Percentiles rank a stretch among this genome's conserved stretches.
These are phyloP conservation scores for Dittrichia graveolens DNA, from an alignment of 129 eudicot genomes.

Conservation along the genomic window DNA sequence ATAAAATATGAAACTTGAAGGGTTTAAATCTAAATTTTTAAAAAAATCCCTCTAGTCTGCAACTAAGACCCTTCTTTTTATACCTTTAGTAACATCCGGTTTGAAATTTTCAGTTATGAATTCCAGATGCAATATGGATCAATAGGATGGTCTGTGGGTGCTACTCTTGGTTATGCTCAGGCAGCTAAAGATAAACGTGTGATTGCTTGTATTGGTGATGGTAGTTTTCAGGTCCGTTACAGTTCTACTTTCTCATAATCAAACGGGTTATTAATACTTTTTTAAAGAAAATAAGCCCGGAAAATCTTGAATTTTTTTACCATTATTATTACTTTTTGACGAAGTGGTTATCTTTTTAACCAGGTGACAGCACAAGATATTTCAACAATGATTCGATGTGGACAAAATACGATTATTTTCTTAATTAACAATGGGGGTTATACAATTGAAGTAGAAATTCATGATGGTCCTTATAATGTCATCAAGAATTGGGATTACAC, in stretches of 20 bases:
- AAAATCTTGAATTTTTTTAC: neutral
- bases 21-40: too few relatives aligned
- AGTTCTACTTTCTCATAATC: neutral
- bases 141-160: constrained; percentile 95
- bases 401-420: constrained; percentile 33
- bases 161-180: constrained; percentile 94
- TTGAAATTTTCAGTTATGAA: constrained; percentile 56
- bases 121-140: constrained; percentile 98
- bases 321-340: neutral
- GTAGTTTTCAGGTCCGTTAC: constrained; percentile 80
- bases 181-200: constrained; percentile 80
- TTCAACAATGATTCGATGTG: constrained; percentile 38
- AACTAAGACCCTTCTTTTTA: neutral
- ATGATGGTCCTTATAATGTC: constrained; percentile 92
- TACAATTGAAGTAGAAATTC: constrained; percentile 95
- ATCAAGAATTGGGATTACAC: constrained; percentile 93
- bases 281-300: neutral
- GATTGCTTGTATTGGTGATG: constrained; percentile 89
- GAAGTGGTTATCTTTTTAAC: neutral
- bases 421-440: constrained; percentile 94
- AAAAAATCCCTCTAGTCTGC: neutral
- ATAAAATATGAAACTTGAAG: too few relatives aligned
- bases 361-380: constrained; percentile 52
- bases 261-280: neutral
- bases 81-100: neutral